These are phyloP conservation scores for Xylariaceae sp. DNA, from an alignment of 2,329 filamentous ascomycete species.

Conservation along the genomic window DNA sequence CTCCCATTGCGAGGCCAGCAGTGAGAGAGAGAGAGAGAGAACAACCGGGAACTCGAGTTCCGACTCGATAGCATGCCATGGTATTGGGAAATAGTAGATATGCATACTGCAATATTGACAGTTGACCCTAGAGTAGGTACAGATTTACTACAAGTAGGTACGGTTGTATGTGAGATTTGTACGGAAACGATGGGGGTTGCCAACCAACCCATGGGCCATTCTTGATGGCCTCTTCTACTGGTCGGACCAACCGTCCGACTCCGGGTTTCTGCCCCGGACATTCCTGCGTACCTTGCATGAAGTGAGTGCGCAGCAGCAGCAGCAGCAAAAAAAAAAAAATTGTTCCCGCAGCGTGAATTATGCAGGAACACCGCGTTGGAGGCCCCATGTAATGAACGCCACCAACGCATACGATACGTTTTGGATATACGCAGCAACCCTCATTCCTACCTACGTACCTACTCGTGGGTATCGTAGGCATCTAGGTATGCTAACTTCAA, in stretches of 20 bases:
- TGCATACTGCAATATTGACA: conserved; percentile 20
- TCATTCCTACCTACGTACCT: too few relatives aligned
- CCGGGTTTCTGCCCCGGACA: conserved; percentile 9
- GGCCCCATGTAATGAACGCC: not conserved
- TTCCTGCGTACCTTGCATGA: conserved; percentile 30
- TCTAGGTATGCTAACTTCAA: too few relatives aligned
- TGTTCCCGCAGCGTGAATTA: conserved; percentile 30
- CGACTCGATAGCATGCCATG: conserved; percentile 12
- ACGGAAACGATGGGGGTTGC: conserved; percentile 3
- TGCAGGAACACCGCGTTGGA: conserved; percentile 30
- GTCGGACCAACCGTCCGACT: not conserved
- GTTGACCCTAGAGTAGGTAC: conserved; percentile 12
- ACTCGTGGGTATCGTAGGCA: too few relatives aligned
- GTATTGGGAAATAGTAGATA: conserved; percentile 17
- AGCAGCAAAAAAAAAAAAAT: conserved; percentile 9
- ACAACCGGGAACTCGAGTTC: conserved; percentile 1
- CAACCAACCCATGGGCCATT: not conserved
- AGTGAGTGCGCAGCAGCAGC: too few relatives aligned
- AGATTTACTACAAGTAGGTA: not conserved
- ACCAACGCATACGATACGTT: not conserved
- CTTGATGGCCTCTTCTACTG: not conserved
- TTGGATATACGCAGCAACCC: not conserved
- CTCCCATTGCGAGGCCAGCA: conserved; percentile 1
- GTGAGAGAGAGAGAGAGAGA: not conserved
- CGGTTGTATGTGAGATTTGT: too few relatives aligned